Percentiles rank a stretch among this genome's conserved stretches.
These are phyloP conservation scores for Cercis canadensis DNA, from an alignment of 306 rosid genomes.

Conservation along the genomic window DNA sequence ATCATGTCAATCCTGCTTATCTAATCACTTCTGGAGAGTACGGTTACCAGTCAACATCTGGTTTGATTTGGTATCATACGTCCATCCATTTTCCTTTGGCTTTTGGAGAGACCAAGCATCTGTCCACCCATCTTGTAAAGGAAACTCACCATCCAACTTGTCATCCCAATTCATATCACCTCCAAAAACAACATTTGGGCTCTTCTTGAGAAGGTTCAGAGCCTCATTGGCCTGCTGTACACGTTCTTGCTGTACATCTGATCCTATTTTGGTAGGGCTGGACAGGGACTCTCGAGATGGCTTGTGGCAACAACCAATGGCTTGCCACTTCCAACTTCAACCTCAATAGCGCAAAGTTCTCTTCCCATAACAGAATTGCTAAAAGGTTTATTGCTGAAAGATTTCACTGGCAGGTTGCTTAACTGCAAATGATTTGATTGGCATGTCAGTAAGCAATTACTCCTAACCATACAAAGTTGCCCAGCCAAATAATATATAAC, in stretches of 20 bases:
- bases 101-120: constrained; percentile 79
- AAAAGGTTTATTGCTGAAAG: constrained; percentile 67
- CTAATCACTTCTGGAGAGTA: constrained; percentile 69
- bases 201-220: constrained; percentile 56
- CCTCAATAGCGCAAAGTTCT: constrained; percentile 81
- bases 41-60: constrained; percentile 79
- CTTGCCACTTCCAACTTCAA: constrained; percentile 59
- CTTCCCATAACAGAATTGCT: constrained; percentile 82
- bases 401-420: constrained; percentile 78
- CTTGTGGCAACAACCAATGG: constrained; percentile 78
- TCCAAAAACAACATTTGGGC: constrained; percentile 75
- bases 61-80: constrained; percentile 95
- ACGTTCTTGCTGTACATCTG: constrained; percentile 95
- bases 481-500: not conserved
- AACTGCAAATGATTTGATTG: constrained; percentile 53
- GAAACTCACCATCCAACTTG: constrained; percentile 80
- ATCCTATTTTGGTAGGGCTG: constrained; percentile 87
- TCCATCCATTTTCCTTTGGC: constrained; percentile 81
- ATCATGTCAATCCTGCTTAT: constrained; percentile 74
- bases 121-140: constrained; percentile 69
- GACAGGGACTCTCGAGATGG: constrained; percentile 97
- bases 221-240: constrained; percentile 83
- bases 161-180: constrained; percentile 99
- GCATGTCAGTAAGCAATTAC: constrained; percentile 13
- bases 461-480: not conserved